Evolutionary conservation across 129 eudicot genomes (phyloP), one percentile per base, ranked within the genome.

Genomic region (Flaveria robusta): DNA sequence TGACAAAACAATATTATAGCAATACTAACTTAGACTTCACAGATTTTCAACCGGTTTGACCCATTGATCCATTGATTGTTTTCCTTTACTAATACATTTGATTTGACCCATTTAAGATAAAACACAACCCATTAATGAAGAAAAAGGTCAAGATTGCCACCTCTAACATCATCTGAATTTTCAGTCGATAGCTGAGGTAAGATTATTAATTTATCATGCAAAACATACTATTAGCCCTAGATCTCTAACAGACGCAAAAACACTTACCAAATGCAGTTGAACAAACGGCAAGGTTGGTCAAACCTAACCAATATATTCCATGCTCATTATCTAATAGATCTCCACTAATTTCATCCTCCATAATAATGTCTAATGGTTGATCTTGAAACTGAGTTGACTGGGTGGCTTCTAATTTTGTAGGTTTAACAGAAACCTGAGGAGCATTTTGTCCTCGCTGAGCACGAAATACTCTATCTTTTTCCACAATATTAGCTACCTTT

Each of bases 401-500:
- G 42, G 20, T 66, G 59, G 71, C 77, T 13, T 43, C 85, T 12
- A 37, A 55, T 34, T 88, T 83, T 56, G 77, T 79, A 68, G 80
- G 64, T 80, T 83, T 94, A 27, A 87, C 71, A 43, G 86, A 81
- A 31, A 91, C 64, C 74, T 91, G 99, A 60, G 97, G 96, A 79
- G 97, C 96, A 82, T 56, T 75, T 9, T 77, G 87, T 56, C 97
- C 99, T 72, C 99, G 82, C 55, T 83, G 96, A 14, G 93, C 84
- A 24, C 88, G 89, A 76, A 88, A 85, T 34, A 91, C 99, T 74
- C 97, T 81, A 66, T 94, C 96, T 58, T 80, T 87, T 76, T 94
- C 99, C 72, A 94, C 99, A 77, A 94, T 87, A 75, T 64, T 83
- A 50, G 96, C 89, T 19, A 94, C 92, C 86, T 74, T 91, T 83